Evolutionary conservation across 1,284 basidiomycete species (phyloP), one percentile per base, ranked within the genome.

Genomic region (Heterobasidion occidentale): DNA sequence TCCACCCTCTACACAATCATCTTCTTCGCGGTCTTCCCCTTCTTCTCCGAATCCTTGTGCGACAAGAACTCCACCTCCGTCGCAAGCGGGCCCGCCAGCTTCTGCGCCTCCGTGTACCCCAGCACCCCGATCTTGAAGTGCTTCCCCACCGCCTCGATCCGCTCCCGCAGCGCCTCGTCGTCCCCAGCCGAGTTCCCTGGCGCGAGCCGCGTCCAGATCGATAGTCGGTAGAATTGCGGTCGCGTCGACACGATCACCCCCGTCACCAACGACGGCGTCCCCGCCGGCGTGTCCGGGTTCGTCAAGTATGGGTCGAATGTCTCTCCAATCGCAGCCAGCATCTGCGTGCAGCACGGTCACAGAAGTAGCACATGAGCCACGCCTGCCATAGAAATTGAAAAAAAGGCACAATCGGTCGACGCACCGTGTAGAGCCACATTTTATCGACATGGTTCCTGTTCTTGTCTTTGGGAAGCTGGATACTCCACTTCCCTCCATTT

Each of bases 401-500:
- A n/a, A 27, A 51, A 17, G 51, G 53, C 35, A 52, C 11, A 53
- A 27, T 17, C 35, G 17, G 20, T 35, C 34, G 36, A 72, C 82
- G 60, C 68, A 95, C 94, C 46, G 96, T 98, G 76, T 95, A 95
- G 52, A 99, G 82, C 96, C 97, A 99, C 85, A 95, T 92, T 69
- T 87, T 90, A 73, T 99, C 96, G 55, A 99, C 90, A 51, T 84
- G 75, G 36, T 64, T 69, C 56, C 90, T 81, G 68, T 90, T 94
- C 79, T 98, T 98, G 64, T 98, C 96, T 68, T 92, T 89, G 34
- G 97, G 96, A 36, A 99, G 77, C 73, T 99, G 97, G 62, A 99
- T 94, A 67, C 89, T 91, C 96, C 96, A 99, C 76, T 98, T 99
- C 59, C 96, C 96, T 52, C 96, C 96, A 63, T 91, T 83, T 70